Base-by-base conservation (phyloP, 1,139 yeast genomes). In the Maudiozyma humilis region DNA sequence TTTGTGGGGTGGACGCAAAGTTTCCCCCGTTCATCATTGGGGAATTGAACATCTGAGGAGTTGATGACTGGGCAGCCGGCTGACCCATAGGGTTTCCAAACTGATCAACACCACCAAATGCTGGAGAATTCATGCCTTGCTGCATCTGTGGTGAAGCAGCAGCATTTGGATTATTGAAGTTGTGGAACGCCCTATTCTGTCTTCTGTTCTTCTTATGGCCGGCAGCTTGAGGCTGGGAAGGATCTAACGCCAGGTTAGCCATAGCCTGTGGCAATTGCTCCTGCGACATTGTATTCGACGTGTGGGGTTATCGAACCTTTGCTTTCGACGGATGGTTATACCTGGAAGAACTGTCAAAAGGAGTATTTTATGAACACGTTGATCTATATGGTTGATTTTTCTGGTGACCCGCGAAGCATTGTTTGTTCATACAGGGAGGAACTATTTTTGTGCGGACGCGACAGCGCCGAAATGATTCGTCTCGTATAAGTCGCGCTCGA, bases 171-270 rank as follows among this genome's bases (percentile, higher is more conserved):
- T 36, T 36, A 13, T 47, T 48, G 18, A 55, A 48, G 20, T 49
- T 46, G 40, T 55, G 60, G 36, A 40, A 57, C 6, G 60, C 61
- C 30, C 62, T 52, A n/a, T 45, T 42, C 27, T 60, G 61, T 37
- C 59, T 54, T 41, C 45, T 51, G 27, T 43, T 39, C 32, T 51
- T 56, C 38, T 42, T 53, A 7, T 37, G 16, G 10, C 44, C 29
- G 12, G 20, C 19, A 6, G 14, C 27, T 31, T 20, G 45, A 30
- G 25, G 32, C 43, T 32, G 39, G 38, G 38, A 14, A 17, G 46
- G 49, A 23, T 52, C 53, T 41, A 56, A 38, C 12, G 53, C 44
- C 20, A 56, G 27, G 38, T 47, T 50, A 27, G 59, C 51, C 20
- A 56, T 42, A 32, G 49, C 44, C 16, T 44, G 41, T 13, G 47